Evolutionary conservation across 2,329 filamentous ascomycete species (phyloP), one percentile per base, ranked within the genome.

Genomic region (Westerdykella sp.): DNA sequence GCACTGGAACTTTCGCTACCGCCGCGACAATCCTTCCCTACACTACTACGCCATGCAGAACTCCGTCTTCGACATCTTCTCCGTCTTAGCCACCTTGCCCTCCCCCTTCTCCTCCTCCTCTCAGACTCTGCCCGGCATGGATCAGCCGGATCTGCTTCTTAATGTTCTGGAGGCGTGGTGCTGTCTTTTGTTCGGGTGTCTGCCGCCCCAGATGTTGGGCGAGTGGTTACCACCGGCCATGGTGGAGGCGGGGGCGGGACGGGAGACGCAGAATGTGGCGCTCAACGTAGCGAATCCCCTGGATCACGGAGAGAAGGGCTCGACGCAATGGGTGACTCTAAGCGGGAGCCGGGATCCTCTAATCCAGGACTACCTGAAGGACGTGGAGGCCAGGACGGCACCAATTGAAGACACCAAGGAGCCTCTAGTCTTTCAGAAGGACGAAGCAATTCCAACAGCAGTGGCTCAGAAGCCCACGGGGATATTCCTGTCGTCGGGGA

Each of bases 161-260:
- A 66, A 66, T 43, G 35, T 67, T 5, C 35, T 66, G 13, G 64
- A 67, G 40, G 64, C 64, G 60, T 66, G 63, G 60, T 60, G 59
- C 47, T 50, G 53, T 44, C 47, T 66, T n/a, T 37, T 63, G 0
- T 64, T 67, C 35, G 52, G 57, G 13, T 48, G 49, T 13, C 41
- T 66, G 12, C 62, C 55, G 1, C 6, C 13, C 1, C 30, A 50
- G 9, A 51, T 39, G 7, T 40, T 65, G 31, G 37, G 45, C 4
- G 46, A 51, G 9, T 67, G 57, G 56, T 23, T 63, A 4, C 57
- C 57, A 3, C n/a, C n/a, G 0, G 15, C 34, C 2, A 36, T 16
- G 2, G n/a, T 15, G n/a, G 12, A 12, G 4, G 9, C 23, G 3
- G 15, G 39, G 10, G 41, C 40, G 25, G 25, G 28, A 2, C 37